A percentile compares a stretch with the other conserved stretches of the same genome.
Conservation (phyloP, 345 rosid genomes). For the Arabidopsis thaliana region DNA sequence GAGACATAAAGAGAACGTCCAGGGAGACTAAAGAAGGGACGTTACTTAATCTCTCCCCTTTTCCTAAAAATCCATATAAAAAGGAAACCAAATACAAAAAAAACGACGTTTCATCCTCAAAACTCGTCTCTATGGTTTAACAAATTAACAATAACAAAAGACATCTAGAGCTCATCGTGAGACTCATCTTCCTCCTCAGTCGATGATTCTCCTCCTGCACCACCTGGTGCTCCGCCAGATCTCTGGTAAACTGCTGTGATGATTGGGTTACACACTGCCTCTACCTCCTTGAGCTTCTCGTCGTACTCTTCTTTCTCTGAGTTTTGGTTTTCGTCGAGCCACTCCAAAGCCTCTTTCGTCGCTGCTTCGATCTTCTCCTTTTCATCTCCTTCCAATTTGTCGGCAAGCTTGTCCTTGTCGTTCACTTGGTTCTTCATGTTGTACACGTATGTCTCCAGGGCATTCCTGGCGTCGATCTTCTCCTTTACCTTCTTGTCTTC, state of each 20-base stretch:
- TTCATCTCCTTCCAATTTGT: slow-evolving; percentile 86
- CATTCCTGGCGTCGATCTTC: slow-evolving; percentile 83
- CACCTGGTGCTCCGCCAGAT: slow-evolving; percentile 80
- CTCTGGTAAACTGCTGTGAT: slow-evolving; percentile 86
- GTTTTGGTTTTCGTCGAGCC: slow-evolving; percentile 91
- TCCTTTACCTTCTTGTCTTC: slow-evolving; percentile 50
- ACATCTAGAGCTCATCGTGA: slow-evolving; percentile 44
- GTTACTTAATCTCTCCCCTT: slow-evolving; percentile 9
- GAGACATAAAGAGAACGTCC: neutral
- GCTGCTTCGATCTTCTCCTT: slow-evolving; percentile 88
- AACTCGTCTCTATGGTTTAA: slow-evolving; percentile 35
- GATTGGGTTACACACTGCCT: slow-evolving; percentile 95
- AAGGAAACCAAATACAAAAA: neutral
- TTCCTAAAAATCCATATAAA: slow-evolving; percentile 9
- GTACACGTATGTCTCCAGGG: slow-evolving; percentile 83
- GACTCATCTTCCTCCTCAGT: slow-evolving; percentile 47
- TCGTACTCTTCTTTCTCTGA: slow-evolving; percentile 93
- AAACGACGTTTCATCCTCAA: slow-evolving; percentile 8
- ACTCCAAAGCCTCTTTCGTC: slow-evolving; percentile 88
- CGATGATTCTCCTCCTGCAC: slow-evolving; percentile 36
- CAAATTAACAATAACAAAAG: slow-evolving; percentile 29
- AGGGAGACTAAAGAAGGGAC: slow-evolving; percentile 17
- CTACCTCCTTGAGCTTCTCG: slow-evolving; percentile 94
- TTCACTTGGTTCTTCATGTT: slow-evolving; percentile 96
- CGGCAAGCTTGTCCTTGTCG: slow-evolving; percentile 94